Evolutionary conservation across 129 eudicot species (phyloP).

Genomic region (Smallanthus sonchifolius): DNA sequence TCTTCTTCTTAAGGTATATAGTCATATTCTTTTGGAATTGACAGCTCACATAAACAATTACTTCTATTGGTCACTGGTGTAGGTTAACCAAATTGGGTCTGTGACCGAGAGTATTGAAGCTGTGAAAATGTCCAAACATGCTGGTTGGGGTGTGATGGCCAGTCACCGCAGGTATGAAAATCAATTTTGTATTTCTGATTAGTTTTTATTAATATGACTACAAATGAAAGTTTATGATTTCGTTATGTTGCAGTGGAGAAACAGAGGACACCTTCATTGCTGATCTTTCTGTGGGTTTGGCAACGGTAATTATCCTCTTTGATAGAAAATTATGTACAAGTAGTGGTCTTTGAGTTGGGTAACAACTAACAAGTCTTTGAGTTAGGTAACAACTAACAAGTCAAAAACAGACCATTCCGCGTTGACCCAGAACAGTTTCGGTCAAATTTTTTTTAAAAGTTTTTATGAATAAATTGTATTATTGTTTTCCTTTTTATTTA

Average conservation of each 20-base stretch:
- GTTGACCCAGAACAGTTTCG: not conserved
- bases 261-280: slow-evolving; percentile 78
- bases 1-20: slow-evolving; percentile 31
- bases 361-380: not conserved
- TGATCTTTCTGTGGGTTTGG: slow-evolving; percentile 72
- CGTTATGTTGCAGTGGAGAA: slow-evolving; percentile 47
- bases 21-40: too few relatives aligned
- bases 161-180: slow-evolving; percentile 32
- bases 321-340: not conserved
- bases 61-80: not conserved
- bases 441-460: too few relatives aligned
- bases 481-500: not conserved
- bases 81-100: slow-evolving; percentile 97
- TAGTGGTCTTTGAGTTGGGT: not conserved
- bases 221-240: not conserved
- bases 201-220: too few relatives aligned
- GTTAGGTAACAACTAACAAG: not conserved
- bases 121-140: slow-evolving; percentile 30
- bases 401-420: not conserved
- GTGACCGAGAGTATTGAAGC: slow-evolving; percentile 96
- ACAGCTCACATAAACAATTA: not conserved
- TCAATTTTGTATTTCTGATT: not conserved
- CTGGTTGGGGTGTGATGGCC: slow-evolving; percentile 44
- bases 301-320: slow-evolving; percentile 43
- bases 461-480: not conserved